These are phyloP conservation scores for Spencermartinsiella ligniputridi DNA, from an alignment of 1,139 yeast species.

Conservation along the genomic window DNA sequence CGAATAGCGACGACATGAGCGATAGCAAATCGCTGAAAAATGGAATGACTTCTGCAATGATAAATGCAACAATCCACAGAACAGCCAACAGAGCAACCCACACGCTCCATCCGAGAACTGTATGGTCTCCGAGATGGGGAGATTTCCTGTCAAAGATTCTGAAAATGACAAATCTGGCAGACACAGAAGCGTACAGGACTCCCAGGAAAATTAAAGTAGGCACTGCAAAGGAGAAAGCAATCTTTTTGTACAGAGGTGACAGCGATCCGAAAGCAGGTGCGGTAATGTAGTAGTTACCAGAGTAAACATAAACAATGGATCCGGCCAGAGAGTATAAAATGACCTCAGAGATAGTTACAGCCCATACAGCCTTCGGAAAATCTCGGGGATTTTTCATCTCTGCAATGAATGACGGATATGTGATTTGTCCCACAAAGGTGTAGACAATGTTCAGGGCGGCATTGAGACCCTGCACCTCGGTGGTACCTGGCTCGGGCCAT, in stretches of 20 bases:
- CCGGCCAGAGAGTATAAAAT: constrained; percentile 52
- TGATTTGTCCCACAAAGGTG: constrained; percentile 61
- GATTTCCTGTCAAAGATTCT: constrained; percentile 43
- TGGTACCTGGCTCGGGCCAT: constrained; percentile 50
- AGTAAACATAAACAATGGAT: constrained; percentile 52
- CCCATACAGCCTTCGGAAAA: constrained; percentile 51
- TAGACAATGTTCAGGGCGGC: constrained; percentile 57
- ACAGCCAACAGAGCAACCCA: constrained; percentile 45
- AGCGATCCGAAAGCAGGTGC: constrained; percentile 61
- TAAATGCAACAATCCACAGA: constrained; percentile 52
- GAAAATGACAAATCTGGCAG: constrained; percentile 48
- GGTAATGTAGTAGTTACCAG: constrained; percentile 50
- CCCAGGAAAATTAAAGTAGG: constrained; percentile 59
- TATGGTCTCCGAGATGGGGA: constrained; percentile 45
- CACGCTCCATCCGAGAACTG: constrained; percentile 48
- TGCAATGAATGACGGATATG: constrained; percentile 57
- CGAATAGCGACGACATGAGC: constrained; percentile 59
- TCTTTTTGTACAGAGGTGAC: constrained; percentile 43
- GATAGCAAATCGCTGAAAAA: constrained; percentile 56
- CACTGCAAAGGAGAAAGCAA: constrained; percentile 56
- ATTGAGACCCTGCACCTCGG: constrained; percentile 51
- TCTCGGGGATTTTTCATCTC: constrained; percentile 58
- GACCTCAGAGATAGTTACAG: constrained; percentile 49
- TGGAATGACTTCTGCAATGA: constrained; percentile 60
- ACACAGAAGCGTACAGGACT: constrained; percentile 50